Base-by-base conservation (phyloP, 1,139 yeast species). In the Yamadazyma blattariae region DNA sequence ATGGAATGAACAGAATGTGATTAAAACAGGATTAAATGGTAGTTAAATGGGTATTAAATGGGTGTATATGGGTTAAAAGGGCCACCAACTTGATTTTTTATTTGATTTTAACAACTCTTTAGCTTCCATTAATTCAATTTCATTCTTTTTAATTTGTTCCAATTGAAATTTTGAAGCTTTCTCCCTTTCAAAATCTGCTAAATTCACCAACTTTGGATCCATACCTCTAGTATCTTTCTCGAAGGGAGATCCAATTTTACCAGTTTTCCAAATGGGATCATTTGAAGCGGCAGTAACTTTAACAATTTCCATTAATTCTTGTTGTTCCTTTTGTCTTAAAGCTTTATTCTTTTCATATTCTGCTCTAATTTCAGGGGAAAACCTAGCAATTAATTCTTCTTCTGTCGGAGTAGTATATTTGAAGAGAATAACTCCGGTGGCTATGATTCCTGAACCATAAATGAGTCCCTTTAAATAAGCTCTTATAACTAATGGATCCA, bases 211-310 rank as follows among this genome's bases (percentile, higher is more conserved):
- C 33, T 64, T 61, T 2, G 68, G 64, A 18, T 61, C 52, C 34
- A 52, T 52, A 46, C 61, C 56, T 44, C 59, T 37, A 45, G 58
- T 56, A 48, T 59, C 50, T 45, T 47, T 62, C 46, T 71, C 87
- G 67, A 78, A 82, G 0, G 94, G 94, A 2, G 82, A 72, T 32
- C 68, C 66, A 33, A 84, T 73, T 1, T 77, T 67, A 0, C 90
- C 95, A 0, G 94, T 79, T 54, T 75, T 81, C 95, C 95, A 84
- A 32, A 84, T 76, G 0, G 95, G 95, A 37, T 82, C 86, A 46
- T 77, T 70, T 15, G 88, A 79, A 3, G 71, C 66, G 2, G 87
- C 59, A 0, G 92, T 83, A 45, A 72, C 51, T 39, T 72, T 64
- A 2, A 78, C 90, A 21, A 82, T 77, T 42, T 74, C 75, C 75